Base-by-base conservation (phyloP, 164 flowering plant species). In the Stephania yunnanensis region DNA sequence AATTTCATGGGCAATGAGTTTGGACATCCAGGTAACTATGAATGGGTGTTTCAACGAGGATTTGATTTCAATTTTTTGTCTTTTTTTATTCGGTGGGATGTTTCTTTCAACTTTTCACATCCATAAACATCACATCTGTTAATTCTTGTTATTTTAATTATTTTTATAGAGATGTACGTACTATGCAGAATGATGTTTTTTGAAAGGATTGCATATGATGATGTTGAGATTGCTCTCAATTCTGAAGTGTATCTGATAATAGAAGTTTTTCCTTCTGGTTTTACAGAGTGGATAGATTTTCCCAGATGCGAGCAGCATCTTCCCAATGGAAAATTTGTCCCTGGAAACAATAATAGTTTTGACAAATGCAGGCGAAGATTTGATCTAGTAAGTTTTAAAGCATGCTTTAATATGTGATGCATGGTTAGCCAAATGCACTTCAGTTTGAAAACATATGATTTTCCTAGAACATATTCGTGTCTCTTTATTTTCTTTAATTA, bases 1-100 rank as follows among this genome's bases (percentile, higher is more conserved):
- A 96, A 96, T 84, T 96, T 96, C 83, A 96, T 96, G 99, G 99
- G 99, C 76, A 96, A 96, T 87, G 99, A 96, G 87, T 96, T 96
- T 88, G 99, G 99, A n/a, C 99, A 96, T 84, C 99, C 98, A 69
- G 99, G 99, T 96, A 84, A 79, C 3, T 76, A 69, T n/a, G 25
- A 25, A 61, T 61, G 19, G 42, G 17, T 65, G 71, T 19, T 72
- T 50, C 15, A 61, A 20, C 61, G 20, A 70, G 20, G 42, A 10
- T 69, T 76, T 69, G 65, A 17, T 64, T 61, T 61, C 9, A 20
- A 36, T 36, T 36, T 25, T 25, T 25, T 36, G 42, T 36, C 42
- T 36, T 36, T 36, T 36, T 36, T 36, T 36, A 2, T 36, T 36
- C 1, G 42, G 42, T 36, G 42, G 42, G 42, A 36, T 36, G 42